Evolutionary conservation across 768 basidiomycete genomes (phyloP).

Genomic region (Fistulinella prunicolor): DNA sequence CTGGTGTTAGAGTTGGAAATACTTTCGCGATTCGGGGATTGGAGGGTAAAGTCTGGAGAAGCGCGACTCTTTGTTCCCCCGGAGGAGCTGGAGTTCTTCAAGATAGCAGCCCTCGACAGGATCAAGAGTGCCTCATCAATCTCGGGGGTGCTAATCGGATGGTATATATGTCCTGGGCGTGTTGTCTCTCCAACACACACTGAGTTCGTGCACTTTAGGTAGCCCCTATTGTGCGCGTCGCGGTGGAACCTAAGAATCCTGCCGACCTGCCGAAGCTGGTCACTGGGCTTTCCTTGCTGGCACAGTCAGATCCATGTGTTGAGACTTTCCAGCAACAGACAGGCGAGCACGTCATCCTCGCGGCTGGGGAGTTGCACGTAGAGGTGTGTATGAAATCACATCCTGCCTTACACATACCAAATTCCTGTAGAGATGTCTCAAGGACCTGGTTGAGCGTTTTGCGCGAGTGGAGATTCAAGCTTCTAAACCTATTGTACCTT

Average conservation of each 20-base stretch:
- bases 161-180: slow-evolving; percentile 39
- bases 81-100: slow-evolving; percentile 40
- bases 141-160: slow-evolving; percentile 67
- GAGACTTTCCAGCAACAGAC: slow-evolving; percentile 97
- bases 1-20: slow-evolving; percentile 85
- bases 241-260: slow-evolving; percentile 79
- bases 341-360: slow-evolving; percentile 94
- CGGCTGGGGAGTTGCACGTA: slow-evolving; percentile 92
- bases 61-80: slow-evolving; percentile 83
- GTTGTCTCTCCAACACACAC: background rate
- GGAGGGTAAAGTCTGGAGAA: slow-evolving; percentile 87
- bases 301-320: slow-evolving; percentile 95
- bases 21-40: slow-evolving; percentile 91
- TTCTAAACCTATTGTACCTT: slow-evolving; percentile 95
- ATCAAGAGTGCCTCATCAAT: slow-evolving; percentile 66
- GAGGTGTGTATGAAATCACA: slow-evolving; percentile 54
- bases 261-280: slow-evolving; percentile 90
- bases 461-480: slow-evolving; percentile 90
- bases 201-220: slow-evolving; percentile 41
- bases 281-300: slow-evolving; percentile 80
- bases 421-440: slow-evolving; percentile 76
- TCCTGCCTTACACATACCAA: background rate
- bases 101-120: slow-evolving; percentile 30
- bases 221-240: slow-evolving; percentile 92
- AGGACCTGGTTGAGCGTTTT: slow-evolving; percentile 94